Evolutionary conservation across 257 asterid species (phyloP), one percentile per base, ranked within the genome.

Genomic region (Solanum clarkiae): DNA sequence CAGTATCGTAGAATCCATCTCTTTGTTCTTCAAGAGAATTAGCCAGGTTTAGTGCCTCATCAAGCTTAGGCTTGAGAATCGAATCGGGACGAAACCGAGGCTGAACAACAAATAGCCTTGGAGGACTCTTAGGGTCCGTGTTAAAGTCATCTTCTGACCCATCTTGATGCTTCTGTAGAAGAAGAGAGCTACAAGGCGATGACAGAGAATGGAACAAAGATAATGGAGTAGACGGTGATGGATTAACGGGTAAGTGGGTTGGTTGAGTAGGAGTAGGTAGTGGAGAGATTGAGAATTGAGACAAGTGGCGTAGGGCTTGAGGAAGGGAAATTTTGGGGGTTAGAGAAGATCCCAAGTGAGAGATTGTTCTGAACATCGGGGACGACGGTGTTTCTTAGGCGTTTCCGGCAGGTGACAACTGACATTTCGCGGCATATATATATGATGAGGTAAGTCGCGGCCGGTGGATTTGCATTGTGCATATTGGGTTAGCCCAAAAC

Each of bases 1-100:
- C 93, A 36, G 95, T 88, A 75, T 82, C 90, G 44, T 91, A 93
- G 80, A 84, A 84, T 55, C 94, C 97, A 88, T 95, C 93, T 36
- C 98, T 92, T 91, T 91, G 98, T 22, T 96, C 92, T 66, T 96
- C 98, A 49, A 96, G 97, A 6, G 99, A 96, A 86, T 93, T 94
- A 49, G 99, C 97, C 11, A 95, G 92, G 84, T 93, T 95, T 85
- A 93, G 69, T 40, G 98, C 99, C 86, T 96, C 98, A 56, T 92
- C 90, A 15, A 96, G 97, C 93, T 92, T 96, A 47, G 91, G 71
- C 82, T 87, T 92, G 81, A 96, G 88, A 71, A 84, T 85, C 66
- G 88, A 86, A 45, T 93, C 94, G 49, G 98, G 98, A 66, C 97
- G 93, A 54, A 94, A 87, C 89, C 97, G 92, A 54, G 99, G 99